Conservation (phyloP, 2,329 filamentous ascomycete species). For the Allantophomopsis cytisporea region DNA sequence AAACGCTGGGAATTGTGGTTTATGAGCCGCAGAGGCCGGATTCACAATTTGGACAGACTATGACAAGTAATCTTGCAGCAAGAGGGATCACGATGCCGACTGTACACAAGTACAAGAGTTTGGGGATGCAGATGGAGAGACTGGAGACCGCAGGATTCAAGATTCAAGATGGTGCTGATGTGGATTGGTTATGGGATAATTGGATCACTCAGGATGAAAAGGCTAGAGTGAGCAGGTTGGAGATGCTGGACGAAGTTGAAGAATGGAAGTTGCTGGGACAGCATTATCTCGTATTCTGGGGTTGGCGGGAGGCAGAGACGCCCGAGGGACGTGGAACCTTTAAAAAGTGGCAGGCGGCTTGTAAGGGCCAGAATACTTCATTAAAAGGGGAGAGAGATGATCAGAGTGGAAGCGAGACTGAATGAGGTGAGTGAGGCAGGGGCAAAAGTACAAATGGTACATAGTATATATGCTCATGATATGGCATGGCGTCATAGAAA, state of each 20-base stretch:
- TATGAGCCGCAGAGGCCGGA: conserved; percentile 83
- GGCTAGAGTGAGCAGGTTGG: conserved; percentile 62
- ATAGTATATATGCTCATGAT: too few species aligned
- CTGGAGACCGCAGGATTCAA: conserved; percentile 54
- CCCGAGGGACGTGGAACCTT: not conserved
- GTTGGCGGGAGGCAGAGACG: conserved; percentile 35
- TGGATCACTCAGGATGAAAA: conserved; percentile 66
- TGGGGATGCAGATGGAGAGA: conserved; percentile 54
- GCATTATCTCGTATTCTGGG: conserved; percentile 89
- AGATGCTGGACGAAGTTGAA: conserved; percentile 90
- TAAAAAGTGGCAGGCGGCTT: not conserved
- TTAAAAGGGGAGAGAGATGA: too few species aligned
- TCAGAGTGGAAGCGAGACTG: too few species aligned
- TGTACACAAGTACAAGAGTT: conserved; percentile 55
- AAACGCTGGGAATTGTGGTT: conserved; percentile 46
- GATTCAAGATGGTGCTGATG: conserved; percentile 41
- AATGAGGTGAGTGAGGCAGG: too few species aligned
- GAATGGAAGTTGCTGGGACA: conserved; percentile 79
- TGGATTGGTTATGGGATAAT: conserved; percentile 58
- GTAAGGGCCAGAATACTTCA: not conserved
- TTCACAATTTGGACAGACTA: conserved; percentile 81
- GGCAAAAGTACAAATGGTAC: too few species aligned
- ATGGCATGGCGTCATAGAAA: too few species aligned
- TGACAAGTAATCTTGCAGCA: conserved; percentile 78
- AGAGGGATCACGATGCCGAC: conserved; percentile 79